A percentile compares a stretch with the other conserved stretches of the same genome.
Evolutionary conservation across 2,329 filamentous ascomycete species (phyloP).

Genomic region (Nannizziopsis arthrosporioides): DNA sequence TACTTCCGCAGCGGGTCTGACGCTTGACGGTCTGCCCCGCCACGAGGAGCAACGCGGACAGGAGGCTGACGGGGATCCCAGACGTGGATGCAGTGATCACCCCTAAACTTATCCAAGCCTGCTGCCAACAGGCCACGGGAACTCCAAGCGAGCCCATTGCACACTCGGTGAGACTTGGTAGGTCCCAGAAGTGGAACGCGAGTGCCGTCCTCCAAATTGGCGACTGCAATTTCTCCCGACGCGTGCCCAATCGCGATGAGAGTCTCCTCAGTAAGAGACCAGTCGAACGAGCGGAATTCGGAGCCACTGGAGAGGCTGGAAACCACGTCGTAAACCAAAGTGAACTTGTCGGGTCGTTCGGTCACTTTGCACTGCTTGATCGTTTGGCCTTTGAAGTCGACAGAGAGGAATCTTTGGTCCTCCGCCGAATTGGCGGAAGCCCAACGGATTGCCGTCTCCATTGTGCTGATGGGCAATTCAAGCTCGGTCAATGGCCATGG

Average conservation of each 20-base stretch:
- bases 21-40: constrained; percentile 17
- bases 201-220: constrained; percentile 43
- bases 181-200: constrained; percentile 42
- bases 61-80: constrained; percentile 47
- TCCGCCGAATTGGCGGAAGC: constrained; percentile 46
- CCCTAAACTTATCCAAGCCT: constrained; percentile 51
- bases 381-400: constrained; percentile 49
- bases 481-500: constrained; percentile 9
- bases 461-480: constrained; percentile 19
- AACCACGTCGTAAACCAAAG: constrained; percentile 43
- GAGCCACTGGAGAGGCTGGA: constrained; percentile 45
- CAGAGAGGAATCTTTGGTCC: constrained; percentile 48
- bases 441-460: constrained; percentile 54
- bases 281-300: constrained; percentile 54
- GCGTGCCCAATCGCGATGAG: constrained; percentile 50
- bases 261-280: constrained; percentile 48
- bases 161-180: constrained; percentile 51
- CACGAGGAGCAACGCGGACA: constrained; percentile 22
- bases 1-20: constrained; percentile 47
- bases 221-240: constrained; percentile 49
- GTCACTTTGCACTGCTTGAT: constrained; percentile 46
- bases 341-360: constrained; percentile 24
- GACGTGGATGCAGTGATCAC: constrained; percentile 53
- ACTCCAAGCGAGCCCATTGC: constrained; percentile 53
- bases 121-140: constrained; percentile 46